Evolutionary conservation across 2,329 filamentous ascomycete species (phyloP), one percentile per base, ranked within the genome.

Genomic region (Nemania serpens): DNA sequence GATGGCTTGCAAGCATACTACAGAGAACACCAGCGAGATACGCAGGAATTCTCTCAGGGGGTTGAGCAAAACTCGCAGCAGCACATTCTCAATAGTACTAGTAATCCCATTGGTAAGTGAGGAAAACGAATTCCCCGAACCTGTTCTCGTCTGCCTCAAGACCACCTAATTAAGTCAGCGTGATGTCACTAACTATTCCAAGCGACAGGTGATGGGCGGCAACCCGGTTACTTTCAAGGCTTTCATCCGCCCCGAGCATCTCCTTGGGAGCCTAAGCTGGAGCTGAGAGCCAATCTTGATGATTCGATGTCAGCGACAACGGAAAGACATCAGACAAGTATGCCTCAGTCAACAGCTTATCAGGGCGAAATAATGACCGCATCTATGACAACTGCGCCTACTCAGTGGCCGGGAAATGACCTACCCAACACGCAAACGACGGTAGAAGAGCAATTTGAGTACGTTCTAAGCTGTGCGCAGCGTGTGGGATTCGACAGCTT

Each of bases 401-500:
- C 18, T n/a, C 42, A 55, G 10, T 56, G 52, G 52, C 47, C 42
- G 15, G 58, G 17, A 36, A 46, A 25, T 33, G 20, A 11, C 11
- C n/a, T 33, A 11, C 25, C 39, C n/a, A 53, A 17, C 22, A 10
- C 54, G 10, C 58, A 61, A 22, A 11, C 42, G 9, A 48, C 47
- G 11, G 9, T 61, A 15, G 58, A 61, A 39, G 52, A 61, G n/a
- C 53, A 48, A 34, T 56, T 61, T 2, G 53, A 61, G 25, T 52
- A 61, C 12, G 42, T 61, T 34, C 29, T 61, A 36, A 33, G 29
- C n/a, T 56, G 53, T 37, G 58, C 52, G 6, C 58, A 53, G 42
- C 58, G 53, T 20, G 58, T 34, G 17, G 58, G 58, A 5, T 61
- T 61, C 36, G 47, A 56, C 18, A 61, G 42, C 13, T 56, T 61